These are phyloP conservation scores for Anisodus acutangulus DNA, from an alignment of 257 asterid genomes.

Conservation along the genomic window DNA sequence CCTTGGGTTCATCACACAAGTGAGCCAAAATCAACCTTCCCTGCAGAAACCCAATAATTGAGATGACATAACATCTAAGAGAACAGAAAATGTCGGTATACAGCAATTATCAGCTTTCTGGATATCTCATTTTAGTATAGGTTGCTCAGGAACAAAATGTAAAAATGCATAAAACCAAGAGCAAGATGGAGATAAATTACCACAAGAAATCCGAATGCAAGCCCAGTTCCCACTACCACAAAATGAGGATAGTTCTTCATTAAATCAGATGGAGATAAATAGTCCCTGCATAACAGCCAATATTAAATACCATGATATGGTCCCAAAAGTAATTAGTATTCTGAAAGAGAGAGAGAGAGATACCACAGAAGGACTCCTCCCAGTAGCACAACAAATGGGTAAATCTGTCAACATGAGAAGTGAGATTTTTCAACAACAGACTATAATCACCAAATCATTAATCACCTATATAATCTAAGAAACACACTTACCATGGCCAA, in stretches of 20 bases:
- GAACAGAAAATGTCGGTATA: background rate
- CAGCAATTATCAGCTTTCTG: background rate
- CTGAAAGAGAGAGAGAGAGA: slow-evolving; percentile 34
- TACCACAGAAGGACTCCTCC: slow-evolving; percentile 81
- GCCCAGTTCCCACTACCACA: slow-evolving; percentile 75
- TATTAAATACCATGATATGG: slow-evolving; percentile 14
- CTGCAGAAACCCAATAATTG: slow-evolving; percentile 47
- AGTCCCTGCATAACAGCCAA: slow-evolving; percentile 59
- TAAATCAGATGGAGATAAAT: slow-evolving; percentile 79
- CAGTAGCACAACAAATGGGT: slow-evolving; percentile 77
- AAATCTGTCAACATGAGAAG: slow-evolving; percentile 60
- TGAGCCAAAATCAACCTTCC: slow-evolving; percentile 95
- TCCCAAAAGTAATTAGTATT: background rate
- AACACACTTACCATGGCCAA: slow-evolving; percentile 74
- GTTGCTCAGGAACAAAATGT: background rate
- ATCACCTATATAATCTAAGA: background rate
- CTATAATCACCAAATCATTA: slow-evolving; percentile 5
- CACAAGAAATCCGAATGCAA: slow-evolving; percentile 97
- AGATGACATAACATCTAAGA: slow-evolving; percentile 5
- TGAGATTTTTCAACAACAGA: slow-evolving; percentile 23
- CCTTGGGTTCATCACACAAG: slow-evolving; percentile 95
- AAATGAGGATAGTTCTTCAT: slow-evolving; percentile 70
- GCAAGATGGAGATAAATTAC: slow-evolving; percentile 47
- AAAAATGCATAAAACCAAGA: background rate
- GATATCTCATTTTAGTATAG: background rate